Evolutionary conservation across 1,284 basidiomycete species (phyloP), one percentile per base, ranked within the genome.

Genomic region (Xerocomus nothofagi): DNA sequence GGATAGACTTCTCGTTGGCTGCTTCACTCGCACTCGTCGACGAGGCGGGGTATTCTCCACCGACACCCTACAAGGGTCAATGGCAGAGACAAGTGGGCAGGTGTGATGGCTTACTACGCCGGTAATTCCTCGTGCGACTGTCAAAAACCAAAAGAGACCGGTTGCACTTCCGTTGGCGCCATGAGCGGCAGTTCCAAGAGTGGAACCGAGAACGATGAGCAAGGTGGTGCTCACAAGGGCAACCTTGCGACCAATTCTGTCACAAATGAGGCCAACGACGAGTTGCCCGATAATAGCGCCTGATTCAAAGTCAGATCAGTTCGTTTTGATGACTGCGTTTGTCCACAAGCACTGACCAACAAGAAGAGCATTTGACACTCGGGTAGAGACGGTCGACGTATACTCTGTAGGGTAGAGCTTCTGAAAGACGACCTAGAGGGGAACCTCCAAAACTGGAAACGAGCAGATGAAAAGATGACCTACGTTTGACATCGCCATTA

Each of bases 111-210:
- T 61, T 59, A 86, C 86, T 36, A 89, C 72, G 37, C 88, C 87
- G 31, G 83, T 85, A 27, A 86, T 76, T 24, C 87, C 88, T 57
- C 85, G 73, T 12, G 86, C 83, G 53, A 91, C 69, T 0, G 86
- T 87, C 55, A 90, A 70, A 67, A 86, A 88, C 88, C 88, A 91
- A 61, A 90, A 86, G 39, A 91, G 70, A 23, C 84, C 86, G 59
- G 72, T 58, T 45, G 73, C 70, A 53, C 75, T 84, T 42, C 81
- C 81, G 38, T 80, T 67, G 1, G 78, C 75, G 3, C 84, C 87
- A 57, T 84, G 78, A 12, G 89, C 83, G 5, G 83, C 88, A 2
- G 88, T 89, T 8, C 79, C 80, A 31, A 91, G 75, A 26, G 78
- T 86, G 15, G 84, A 82, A 27, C 89, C 89, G 30, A 89, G 47